Conservation (phyloP, 257 asterid genomes). For the Solanum gracilifrons region DNA sequence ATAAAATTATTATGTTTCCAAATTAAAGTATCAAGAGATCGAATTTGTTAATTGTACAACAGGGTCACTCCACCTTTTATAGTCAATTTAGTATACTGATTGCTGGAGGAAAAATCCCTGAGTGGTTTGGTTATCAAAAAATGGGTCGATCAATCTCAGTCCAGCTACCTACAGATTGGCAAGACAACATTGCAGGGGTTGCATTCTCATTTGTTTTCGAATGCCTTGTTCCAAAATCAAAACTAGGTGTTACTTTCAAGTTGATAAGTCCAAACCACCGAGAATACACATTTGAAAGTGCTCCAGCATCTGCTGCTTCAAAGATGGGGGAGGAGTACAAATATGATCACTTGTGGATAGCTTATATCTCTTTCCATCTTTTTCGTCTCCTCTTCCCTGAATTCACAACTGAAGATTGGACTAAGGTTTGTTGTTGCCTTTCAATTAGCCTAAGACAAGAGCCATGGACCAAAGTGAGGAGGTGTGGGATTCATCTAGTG, state of each 20-base stretch:
- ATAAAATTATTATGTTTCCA: background rate
- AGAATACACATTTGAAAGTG: background rate
- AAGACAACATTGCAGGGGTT: background rate
- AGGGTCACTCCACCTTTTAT: background rate
- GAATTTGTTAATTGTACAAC: background rate
- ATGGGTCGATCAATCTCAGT: background rate
- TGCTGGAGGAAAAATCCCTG: background rate
- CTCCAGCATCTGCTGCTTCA: background rate
- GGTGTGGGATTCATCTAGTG: constrained; percentile 1
- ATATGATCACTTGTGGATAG: background rate
- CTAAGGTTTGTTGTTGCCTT: background rate
- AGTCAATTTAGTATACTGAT: constrained; percentile 1
- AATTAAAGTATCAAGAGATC: background rate
- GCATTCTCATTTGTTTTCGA: background rate
- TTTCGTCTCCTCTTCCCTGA: background rate
- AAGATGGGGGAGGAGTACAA: background rate
- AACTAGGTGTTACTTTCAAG: constrained; percentile 4
- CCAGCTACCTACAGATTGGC: constrained; percentile 2
- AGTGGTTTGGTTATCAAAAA: constrained; percentile 2
- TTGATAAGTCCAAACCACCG: background rate
- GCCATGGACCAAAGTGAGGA: constrained; percentile 1
- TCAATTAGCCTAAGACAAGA: background rate
- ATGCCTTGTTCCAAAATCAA: background rate
- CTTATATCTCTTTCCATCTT: background rate
- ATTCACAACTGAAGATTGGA: background rate